Percentiles rank a stretch among this genome's conserved stretches.
These are phyloP conservation scores for Aspergillus baeticus DNA, from an alignment of 495 filamentous ascomycete genomes.

Conservation along the genomic window DNA sequence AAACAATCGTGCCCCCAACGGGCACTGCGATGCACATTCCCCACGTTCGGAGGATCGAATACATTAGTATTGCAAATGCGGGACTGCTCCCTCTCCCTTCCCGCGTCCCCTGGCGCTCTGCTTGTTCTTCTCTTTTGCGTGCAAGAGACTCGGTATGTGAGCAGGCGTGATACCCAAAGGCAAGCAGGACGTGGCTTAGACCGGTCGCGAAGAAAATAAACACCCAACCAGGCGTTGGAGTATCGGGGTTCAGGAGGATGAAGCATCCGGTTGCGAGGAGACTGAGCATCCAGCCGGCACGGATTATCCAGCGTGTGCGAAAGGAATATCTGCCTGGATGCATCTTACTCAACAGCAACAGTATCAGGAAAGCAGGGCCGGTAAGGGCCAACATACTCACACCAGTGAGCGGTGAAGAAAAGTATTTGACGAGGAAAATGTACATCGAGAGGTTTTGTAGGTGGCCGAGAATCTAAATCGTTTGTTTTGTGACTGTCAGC, in stretches of 20 bases:
- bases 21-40: slow-evolving; percentile 66
- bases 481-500: background rate
- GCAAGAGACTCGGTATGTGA: slow-evolving; percentile 35
- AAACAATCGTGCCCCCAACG: slow-evolving; percentile 57
- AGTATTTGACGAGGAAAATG: slow-evolving; percentile 58
- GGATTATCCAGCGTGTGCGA: slow-evolving; percentile 52
- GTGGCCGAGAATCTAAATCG: slow-evolving; percentile 36
- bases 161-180: slow-evolving; percentile 48
- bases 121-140: background rate
- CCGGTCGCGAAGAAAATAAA: slow-evolving; percentile 53
- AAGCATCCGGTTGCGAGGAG: slow-evolving; percentile 48
- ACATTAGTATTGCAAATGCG: slow-evolving; percentile 37
- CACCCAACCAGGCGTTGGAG: slow-evolving; percentile 46
- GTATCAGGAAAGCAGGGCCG: slow-evolving; percentile 43
- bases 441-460: slow-evolving; percentile 67
- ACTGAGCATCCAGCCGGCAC: slow-evolving; percentile 52
- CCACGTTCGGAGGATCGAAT: slow-evolving; percentile 57
- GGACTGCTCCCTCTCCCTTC: slow-evolving; percentile 7
- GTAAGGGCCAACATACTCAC: slow-evolving; percentile 52
- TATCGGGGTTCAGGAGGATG: slow-evolving; percentile 46
- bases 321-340: slow-evolving; percentile 25
- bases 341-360: slow-evolving; percentile 39
- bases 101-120: background rate
- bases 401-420: slow-evolving; percentile 53
- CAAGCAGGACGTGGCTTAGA: slow-evolving; percentile 54